Evolutionary conservation across 2,329 filamentous ascomycete species (phyloP), one percentile per base, ranked within the genome.

Genomic region (Colletotrichum noveboracense): DNA sequence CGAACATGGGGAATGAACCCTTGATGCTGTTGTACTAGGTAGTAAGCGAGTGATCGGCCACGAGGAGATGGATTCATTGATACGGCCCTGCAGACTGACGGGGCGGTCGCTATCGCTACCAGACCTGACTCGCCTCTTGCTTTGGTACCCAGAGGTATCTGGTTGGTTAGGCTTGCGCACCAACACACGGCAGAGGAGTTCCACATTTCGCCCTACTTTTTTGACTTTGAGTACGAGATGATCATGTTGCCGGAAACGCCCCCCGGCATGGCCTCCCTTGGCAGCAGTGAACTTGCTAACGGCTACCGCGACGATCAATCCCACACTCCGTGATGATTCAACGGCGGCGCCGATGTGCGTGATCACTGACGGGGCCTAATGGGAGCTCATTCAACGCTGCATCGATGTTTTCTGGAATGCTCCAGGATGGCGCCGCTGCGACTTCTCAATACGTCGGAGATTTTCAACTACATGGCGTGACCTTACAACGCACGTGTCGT

Each of bases 171-270:
- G 7, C 52, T 56, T 26, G n/a, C n/a, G n/a, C 13, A 56, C 52
- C 52, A 56, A 56, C 21, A 14, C 52, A 10, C 21, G 52, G 13
- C 52, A 56, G 21, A 56, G 24, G 52, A 16, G 12, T 56, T 56
- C 52, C 52, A 26, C 24, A 56, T 26, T 26, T 56, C 21, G 10
- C 52, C 24, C 21, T 56, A 56, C 52, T 56, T 56, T 56, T 26
- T 56, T 56, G 52, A 26, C 52, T 56, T 56, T 21, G 21, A 16
- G 52, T 26, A 56, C 52, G 52, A 56, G 52, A 56, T 24, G 52
- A 56, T 56, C 52, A 56, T 56, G 52, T 26, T 56, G 16, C 52
- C 52, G 52, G 52, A 56, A 56, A 56, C 52, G 52, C 52, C 52
- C 24, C 13, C 52, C 52, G 52, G 52, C 52, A 56, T 26, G 52